phyloP scores from a whole-genome alignment of 495 filamentous ascomycete species.

The Penicillium soppii region DNA sequence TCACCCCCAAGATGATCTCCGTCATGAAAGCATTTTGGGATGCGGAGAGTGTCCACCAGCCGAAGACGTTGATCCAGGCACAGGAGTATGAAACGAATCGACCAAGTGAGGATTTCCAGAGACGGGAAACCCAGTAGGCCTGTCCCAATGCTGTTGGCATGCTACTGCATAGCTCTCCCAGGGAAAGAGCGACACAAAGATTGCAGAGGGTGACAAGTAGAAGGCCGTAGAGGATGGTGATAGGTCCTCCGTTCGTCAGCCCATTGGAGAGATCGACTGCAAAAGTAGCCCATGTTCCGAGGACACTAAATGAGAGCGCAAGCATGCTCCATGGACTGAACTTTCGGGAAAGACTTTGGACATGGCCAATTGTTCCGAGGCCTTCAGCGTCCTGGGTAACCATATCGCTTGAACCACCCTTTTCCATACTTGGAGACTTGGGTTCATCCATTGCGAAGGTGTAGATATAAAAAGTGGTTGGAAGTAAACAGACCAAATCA shows the following conservation, averaged over 20 bases:
- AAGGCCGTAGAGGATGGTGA: conserved; percentile 49
- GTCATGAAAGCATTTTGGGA: conserved; percentile 49
- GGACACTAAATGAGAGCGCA: conserved; percentile 43
- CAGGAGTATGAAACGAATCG: conserved; percentile 45
- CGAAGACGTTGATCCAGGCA: conserved; percentile 50
- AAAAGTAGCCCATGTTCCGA: conserved; percentile 47
- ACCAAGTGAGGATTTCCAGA: conserved; percentile 34
- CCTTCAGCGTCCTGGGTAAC: conserved; percentile 49
- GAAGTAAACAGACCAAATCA: too few species aligned
- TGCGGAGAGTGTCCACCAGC: conserved; percentile 49
- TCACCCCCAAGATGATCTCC: conserved; percentile 46
- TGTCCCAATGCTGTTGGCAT: conserved; percentile 49
- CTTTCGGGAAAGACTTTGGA: conserved; percentile 46
- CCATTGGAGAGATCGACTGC: conserved; percentile 44
- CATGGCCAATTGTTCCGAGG: conserved; percentile 49
- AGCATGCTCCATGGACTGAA: conserved; percentile 49
- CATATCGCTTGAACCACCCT: too few species aligned
- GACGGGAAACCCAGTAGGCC: conserved; percentile 44
- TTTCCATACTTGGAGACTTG: too few species aligned
- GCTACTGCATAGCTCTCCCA: conserved; percentile 46
- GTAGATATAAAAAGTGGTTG: too few species aligned
- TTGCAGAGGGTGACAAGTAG: conserved; percentile 42
- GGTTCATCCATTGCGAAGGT: too few species aligned
- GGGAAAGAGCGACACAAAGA: conserved; percentile 43
- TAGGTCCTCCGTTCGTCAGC: conserved; percentile 44